These are phyloP conservation scores for Austroboletus niveus DNA, from an alignment of 1,284 basidiomycete genomes.

Conservation along the genomic window DNA sequence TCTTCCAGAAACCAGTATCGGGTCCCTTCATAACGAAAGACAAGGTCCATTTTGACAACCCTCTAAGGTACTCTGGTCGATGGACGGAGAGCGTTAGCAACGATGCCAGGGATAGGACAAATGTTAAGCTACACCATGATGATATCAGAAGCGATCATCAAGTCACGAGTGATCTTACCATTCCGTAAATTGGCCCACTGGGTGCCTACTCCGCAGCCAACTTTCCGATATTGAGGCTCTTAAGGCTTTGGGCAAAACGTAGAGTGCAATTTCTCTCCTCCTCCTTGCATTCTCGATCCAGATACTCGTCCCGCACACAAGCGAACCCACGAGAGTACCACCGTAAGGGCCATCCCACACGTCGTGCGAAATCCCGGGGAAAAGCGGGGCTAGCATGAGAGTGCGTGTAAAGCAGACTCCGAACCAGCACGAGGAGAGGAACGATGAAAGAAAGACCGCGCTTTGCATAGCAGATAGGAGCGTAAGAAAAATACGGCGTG, in stretches of 20 bases:
- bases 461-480: constrained; percentile 56
- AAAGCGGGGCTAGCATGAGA: constrained; percentile 54
- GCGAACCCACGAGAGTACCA: constrained; percentile 61
- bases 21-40: constrained; percentile 63
- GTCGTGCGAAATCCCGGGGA: constrained; percentile 67
- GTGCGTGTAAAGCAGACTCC: constrained; percentile 67
- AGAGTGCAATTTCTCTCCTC: constrained; percentile 74
- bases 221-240: constrained; percentile 54
- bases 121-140: constrained; percentile 38
- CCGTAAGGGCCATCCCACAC: constrained; percentile 75
- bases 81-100: constrained; percentile 64
- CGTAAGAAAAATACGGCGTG: constrained; percentile 39
- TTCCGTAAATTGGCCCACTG: constrained; percentile 45
- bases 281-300: constrained; percentile 69
- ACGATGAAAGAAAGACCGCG: constrained; percentile 68
- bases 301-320: constrained; percentile 71
- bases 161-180: constrained; percentile 39
- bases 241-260: constrained; percentile 70
- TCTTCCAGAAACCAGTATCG: constrained; percentile 50
- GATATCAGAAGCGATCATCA: constrained; percentile 8
- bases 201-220: constrained; percentile 47
- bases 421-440: constrained; percentile 68
- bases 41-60: constrained; percentile 68
- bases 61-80: constrained; percentile 60
- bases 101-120: constrained; percentile 60